Base-by-base conservation (phyloP, 148 eudicot species). In the Nyssa sinensis region DNA sequence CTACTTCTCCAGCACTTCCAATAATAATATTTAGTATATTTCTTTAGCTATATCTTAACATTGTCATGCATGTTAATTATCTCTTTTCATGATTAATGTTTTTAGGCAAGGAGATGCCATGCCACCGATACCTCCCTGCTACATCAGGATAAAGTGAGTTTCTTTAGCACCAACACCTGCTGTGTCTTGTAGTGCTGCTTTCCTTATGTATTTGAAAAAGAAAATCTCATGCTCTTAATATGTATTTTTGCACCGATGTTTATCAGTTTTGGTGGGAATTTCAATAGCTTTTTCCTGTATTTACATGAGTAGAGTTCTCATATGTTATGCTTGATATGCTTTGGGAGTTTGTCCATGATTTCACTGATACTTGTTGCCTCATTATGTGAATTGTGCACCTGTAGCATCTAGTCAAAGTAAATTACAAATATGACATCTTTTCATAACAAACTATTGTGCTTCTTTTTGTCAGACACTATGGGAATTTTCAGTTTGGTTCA, bases 71-170 rank as follows among this genome's bases (percentile, higher is more conserved):
- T 58, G 16, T 32, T 57, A 27, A 8, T 61, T 37, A 5, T 17
- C 12, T 27, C 17, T 35, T 16, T 51, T 65, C 21, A 25, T 64
- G 53, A 30, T 27, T 31, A 27, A 66, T 67, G 72, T 51, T 39
- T 62, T 59, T 67, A 88, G 91, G 88, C 83, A 78, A 61, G 89
- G 86, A 74, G 79, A 58, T 76, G 87, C 88, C 58, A 81, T 91
- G 77, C 90, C 91, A 30, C 97, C 87, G 85, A 65, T 87, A 39
- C 66, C 90, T 73, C 61, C 88, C 44, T 51, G 84, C 64, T 91
- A 81, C 82, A 39, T 91, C 75, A 86, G 84, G 83, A 79, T 91
- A 60, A 89, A 89, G 97, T 89, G 70, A 89, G 97, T 87, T 80
- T 29, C 62, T 32, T 34, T 23, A 2, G 30, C 12, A 32, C n/a